phyloP scores from a whole-genome alignment of 2,329 filamentous ascomycete species.

The Fusarium sp. region DNA sequence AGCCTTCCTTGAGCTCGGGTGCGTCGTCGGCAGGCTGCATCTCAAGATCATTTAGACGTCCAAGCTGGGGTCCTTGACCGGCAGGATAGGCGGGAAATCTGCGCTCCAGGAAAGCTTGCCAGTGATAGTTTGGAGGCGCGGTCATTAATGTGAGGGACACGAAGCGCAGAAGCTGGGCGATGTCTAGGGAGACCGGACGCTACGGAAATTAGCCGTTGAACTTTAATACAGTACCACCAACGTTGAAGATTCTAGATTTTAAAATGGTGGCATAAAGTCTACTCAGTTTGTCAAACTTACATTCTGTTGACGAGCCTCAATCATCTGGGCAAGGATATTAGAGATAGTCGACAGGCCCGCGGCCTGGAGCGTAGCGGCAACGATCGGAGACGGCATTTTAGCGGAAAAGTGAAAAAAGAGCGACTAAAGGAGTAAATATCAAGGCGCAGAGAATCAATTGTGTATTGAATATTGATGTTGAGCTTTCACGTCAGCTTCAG shows the following conservation, averaged over 20 bases:
- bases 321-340: slow-evolving; percentile 66
- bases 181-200: slow-evolving; percentile 59
- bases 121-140: slow-evolving; percentile 68
- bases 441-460: neutral
- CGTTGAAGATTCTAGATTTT: accelerated
- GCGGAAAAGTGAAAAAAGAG: neutral
- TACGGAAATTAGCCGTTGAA: neutral
- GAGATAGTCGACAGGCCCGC: slow-evolving; percentile 63
- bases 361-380: slow-evolving; percentile 65
- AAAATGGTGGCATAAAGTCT: neutral
- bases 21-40: slow-evolving; percentile 46
- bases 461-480: neutral
- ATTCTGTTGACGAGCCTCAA: slow-evolving; percentile 60
- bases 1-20: slow-evolving; percentile 38
- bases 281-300: slow-evolving; percentile 47
- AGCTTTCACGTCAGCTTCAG: slow-evolving; percentile 7
- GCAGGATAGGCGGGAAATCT: slow-evolving; percentile 61
- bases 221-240: neutral
- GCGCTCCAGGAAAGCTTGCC: slow-evolving; percentile 67
- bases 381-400: slow-evolving; percentile 62
- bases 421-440: neutral
- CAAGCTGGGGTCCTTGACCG: neutral
- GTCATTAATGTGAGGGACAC: slow-evolving; percentile 64
- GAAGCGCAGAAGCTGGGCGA: slow-evolving; percentile 64
- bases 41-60: slow-evolving; percentile 44